A percentile compares a stretch with the other conserved stretches of the same genome.
Evolutionary conservation across 495 filamentous ascomycete genomes (phyloP).

Genomic region (Clohesyomyces aquaticus): DNA sequence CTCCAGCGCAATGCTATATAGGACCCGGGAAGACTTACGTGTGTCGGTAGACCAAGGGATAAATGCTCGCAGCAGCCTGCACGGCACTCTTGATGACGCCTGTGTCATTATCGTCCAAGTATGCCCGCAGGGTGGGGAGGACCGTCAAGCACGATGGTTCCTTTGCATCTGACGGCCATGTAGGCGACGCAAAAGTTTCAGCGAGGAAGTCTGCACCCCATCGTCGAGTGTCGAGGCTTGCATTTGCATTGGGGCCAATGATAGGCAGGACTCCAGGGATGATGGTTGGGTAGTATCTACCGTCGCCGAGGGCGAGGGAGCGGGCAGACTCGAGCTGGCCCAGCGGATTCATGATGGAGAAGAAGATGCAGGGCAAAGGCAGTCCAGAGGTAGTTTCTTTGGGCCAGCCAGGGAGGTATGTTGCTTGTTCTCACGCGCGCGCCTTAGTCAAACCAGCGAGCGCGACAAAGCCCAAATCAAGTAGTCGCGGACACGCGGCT

Average conservation of each 20-base stretch:
- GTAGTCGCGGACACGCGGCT: not conserved
- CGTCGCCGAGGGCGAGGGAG: conserved; percentile 80
- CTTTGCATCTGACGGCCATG: conserved; percentile 72
- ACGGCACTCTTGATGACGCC: conserved; percentile 79
- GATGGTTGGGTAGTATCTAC: conserved; percentile 84
- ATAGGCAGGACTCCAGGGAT: conserved; percentile 88
- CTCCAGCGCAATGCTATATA: not conserved
- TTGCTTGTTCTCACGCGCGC: conserved; percentile 29
- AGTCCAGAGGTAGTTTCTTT: conserved; percentile 23
- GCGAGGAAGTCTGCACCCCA: conserved; percentile 97
- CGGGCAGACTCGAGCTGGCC: conserved; percentile 84
- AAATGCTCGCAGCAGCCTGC: conserved; percentile 85
- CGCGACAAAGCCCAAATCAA: conserved; percentile 32
- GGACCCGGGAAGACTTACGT: conserved; percentile 59
- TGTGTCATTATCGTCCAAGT: conserved; percentile 70
- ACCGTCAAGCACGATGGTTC: conserved; percentile 71
- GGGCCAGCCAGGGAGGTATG: conserved; percentile 17
- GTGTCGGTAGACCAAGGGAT: conserved; percentile 86
- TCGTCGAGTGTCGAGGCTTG: conserved; percentile 73
- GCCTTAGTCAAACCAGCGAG: conserved; percentile 17
- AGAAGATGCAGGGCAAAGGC: conserved; percentile 19
- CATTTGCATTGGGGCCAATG: conserved; percentile 68
- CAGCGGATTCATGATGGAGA: conserved; percentile 47
- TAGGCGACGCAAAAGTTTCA: conserved; percentile 90
- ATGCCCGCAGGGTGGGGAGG: conserved; percentile 71